Evolutionary conservation across 805 yeast genomes (phyloP).

Genomic region (Cyberlindnera americana): DNA sequence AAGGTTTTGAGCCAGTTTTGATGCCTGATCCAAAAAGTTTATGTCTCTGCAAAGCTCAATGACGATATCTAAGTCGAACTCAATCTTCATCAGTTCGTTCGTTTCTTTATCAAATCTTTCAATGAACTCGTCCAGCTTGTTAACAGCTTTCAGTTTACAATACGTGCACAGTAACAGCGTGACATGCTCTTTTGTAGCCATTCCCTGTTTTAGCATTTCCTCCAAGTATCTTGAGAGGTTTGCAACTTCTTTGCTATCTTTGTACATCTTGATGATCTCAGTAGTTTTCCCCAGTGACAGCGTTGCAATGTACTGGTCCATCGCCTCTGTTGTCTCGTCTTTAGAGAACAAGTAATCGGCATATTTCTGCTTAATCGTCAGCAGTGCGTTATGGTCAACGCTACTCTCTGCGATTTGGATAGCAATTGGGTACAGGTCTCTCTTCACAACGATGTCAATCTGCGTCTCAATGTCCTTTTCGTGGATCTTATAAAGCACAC

Average conservation of each 20-base stretch:
- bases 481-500: constrained; percentile 61
- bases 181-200: constrained; percentile 75
- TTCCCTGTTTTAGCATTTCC: constrained; percentile 48
- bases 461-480: constrained; percentile 69
- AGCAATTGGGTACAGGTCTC: constrained; percentile 72
- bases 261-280: constrained; percentile 73
- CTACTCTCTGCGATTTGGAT: constrained; percentile 53
- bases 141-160: constrained; percentile 66
- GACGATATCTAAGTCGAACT: constrained; percentile 65
- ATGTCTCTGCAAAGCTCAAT: constrained; percentile 71
- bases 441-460: constrained; percentile 60
- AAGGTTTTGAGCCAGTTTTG: constrained; percentile 62
- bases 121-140: constrained; percentile 56
- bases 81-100: constrained; percentile 32
- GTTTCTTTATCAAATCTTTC: constrained; percentile 37
- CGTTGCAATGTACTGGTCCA: constrained; percentile 66
- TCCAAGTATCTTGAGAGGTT: constrained; percentile 62
- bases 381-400: constrained; percentile 29
- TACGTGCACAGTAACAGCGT: constrained; percentile 75
- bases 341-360: constrained; percentile 72
- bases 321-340: constrained; percentile 65
- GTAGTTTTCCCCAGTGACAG: constrained; percentile 59
- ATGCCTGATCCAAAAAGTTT: constrained; percentile 62
- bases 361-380: constrained; percentile 48
- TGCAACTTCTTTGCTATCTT: constrained; percentile 69